Evolutionary conservation across 1,139 yeast genomes (phyloP).

Genomic region (Kluyveromyces marxianus): DNA sequence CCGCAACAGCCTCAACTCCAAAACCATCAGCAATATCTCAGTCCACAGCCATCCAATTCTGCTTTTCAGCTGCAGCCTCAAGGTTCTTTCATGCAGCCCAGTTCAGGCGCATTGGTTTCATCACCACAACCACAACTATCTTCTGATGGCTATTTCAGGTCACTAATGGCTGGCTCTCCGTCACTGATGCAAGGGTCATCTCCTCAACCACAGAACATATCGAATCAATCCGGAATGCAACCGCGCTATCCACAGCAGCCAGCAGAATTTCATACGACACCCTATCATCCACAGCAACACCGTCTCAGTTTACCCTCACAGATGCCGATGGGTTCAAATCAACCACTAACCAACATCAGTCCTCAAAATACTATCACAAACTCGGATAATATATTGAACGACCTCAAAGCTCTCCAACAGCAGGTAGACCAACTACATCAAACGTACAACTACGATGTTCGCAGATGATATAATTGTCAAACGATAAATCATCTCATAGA

Average conservation of each 20-base stretch:
- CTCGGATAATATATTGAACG: slow-evolving; percentile 43
- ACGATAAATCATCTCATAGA: background rate
- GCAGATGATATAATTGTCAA: slow-evolving; percentile 9
- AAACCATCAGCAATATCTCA: slow-evolving; percentile 8
- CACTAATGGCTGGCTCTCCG: slow-evolving; percentile 21
- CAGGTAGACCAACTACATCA: slow-evolving; percentile 47
- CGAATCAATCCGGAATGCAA: slow-evolving; percentile 8
- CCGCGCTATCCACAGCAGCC: slow-evolving; percentile 13
- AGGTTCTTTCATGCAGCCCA: background rate
- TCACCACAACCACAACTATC: slow-evolving; percentile 27
- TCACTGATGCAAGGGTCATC: slow-evolving; percentile 13
- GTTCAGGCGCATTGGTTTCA: background rate
- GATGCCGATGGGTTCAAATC: background rate
- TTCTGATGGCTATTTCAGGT: slow-evolving; percentile 21
- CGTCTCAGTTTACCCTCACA: background rate
- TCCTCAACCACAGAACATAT: slow-evolving; percentile 1
- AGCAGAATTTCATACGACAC: background rate
- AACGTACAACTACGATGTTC: slow-evolving; percentile 11
- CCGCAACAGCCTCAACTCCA: slow-evolving; percentile 8
- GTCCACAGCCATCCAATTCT: background rate
- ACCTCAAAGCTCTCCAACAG: slow-evolving; percentile 53
- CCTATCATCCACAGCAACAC: background rate
- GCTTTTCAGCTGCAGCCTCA: background rate
- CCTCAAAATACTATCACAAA: slow-evolving; percentile 4
- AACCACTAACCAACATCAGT: background rate